These are phyloP conservation scores for Talaromyces proteolyticus DNA, from an alignment of 495 filamentous ascomycete species.

Conservation along the genomic window DNA sequence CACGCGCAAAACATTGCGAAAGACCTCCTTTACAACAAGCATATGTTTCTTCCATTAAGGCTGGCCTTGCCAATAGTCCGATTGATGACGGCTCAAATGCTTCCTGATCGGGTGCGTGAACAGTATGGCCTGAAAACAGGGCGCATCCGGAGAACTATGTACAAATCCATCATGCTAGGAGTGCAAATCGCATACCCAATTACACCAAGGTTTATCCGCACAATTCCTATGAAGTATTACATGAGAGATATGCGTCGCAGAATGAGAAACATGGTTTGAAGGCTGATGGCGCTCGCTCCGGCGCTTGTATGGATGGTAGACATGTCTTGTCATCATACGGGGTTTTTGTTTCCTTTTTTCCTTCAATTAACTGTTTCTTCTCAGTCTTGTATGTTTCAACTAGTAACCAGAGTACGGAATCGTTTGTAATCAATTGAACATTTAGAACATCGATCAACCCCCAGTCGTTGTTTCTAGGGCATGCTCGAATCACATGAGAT, in stretches of 20 bases:
- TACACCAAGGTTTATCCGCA: neutral
- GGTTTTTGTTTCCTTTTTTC: no score
- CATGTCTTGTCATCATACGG: no score
- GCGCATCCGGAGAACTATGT: neutral
- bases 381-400: no score
- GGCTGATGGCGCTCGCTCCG: no score
- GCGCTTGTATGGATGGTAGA: no score
- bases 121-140: neutral
- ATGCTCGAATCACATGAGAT: no score
- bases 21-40: neutral
- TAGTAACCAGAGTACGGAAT: no score
- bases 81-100: neutral
- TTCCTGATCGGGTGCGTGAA: neutral
- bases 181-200: neutral
- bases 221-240: neutral
- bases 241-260: neutral
- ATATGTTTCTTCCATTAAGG: neutral
- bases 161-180: neutral
- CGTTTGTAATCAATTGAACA: no score
- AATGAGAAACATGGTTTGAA: neutral
- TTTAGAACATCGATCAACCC: no score
- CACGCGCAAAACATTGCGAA: neutral
- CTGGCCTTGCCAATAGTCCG: neutral
- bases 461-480: no score
- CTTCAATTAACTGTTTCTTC: no score